These are phyloP conservation scores for Mimosa pudica DNA, from an alignment of 306 rosid species.

Conservation along the genomic window DNA sequence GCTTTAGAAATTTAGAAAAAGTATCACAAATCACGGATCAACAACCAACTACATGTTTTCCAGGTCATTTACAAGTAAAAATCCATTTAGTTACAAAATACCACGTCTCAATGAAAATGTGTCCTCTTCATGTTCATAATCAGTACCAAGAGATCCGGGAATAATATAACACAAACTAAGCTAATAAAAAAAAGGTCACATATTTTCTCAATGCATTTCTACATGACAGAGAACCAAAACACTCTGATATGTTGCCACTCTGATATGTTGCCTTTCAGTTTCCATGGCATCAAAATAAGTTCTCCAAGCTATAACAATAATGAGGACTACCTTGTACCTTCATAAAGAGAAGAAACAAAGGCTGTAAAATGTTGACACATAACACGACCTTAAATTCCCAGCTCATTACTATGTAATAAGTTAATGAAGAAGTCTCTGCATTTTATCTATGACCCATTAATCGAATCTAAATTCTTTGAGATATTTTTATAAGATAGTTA, in stretches of 20 bases:
- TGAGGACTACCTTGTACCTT: constrained; percentile 16
- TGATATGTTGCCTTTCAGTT: not conserved
- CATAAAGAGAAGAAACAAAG: not conserved
- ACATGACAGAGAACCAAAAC: not conserved
- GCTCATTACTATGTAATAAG: not conserved
- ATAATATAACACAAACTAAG: not conserved
- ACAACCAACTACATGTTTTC: not conserved
- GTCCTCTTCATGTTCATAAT: not conserved
- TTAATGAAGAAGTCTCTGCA: not conserved
- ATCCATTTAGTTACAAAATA: not conserved
- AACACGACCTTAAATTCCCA: not conserved
- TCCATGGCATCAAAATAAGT: not conserved
- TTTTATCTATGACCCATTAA: not conserved
- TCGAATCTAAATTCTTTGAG: not conserved
- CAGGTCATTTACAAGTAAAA: not conserved
- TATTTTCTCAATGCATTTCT: not conserved
- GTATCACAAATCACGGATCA: not conserved
- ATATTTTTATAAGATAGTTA: not conserved
- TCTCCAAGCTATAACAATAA: not conserved
- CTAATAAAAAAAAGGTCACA: not conserved
- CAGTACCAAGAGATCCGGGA: not conserved
- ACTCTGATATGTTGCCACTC: not conserved
- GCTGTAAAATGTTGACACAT: not conserved
- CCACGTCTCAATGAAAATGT: not conserved
- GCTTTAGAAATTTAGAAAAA: not conserved